Percentiles rank a stretch among this genome's conserved stretches.
Conservation (phyloP, 805 yeast species). For the Candida arabinofermentans region DNA sequence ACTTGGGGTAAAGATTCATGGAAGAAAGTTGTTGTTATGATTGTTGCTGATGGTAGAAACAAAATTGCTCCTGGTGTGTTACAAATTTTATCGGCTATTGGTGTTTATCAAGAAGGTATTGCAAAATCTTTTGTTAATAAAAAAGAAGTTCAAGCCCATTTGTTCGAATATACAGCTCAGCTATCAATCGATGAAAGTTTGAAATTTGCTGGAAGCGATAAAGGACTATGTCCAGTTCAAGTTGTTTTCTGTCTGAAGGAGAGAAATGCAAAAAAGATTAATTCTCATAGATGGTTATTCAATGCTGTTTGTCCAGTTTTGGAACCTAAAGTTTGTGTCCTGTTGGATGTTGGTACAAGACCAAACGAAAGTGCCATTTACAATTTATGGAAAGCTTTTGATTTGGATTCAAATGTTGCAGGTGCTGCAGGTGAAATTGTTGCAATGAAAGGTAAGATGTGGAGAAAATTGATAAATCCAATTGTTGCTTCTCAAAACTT, state of each 20-base stretch:
- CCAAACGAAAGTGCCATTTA: constrained; percentile 88
- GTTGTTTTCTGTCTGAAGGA: constrained; percentile 90
- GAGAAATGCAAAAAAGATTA: constrained; percentile 86
- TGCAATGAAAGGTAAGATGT: constrained; percentile 89
- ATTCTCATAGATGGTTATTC: constrained; percentile 97
- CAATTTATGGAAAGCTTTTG: constrained; percentile 97
- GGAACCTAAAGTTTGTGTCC: constrained; percentile 84
- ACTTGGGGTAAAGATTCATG: constrained; percentile 97
- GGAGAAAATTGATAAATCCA: constrained; percentile 80
- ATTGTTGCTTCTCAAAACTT: constrained; percentile 94
- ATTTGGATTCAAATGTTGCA: constrained; percentile 92
- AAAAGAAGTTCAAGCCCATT: constrained; percentile 86
- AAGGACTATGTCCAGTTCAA: constrained; percentile 92
- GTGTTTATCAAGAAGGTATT: constrained; percentile 95
- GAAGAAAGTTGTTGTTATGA: constrained; percentile 91
- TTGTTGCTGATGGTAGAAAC: constrained; percentile 92
- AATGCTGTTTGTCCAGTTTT: constrained; percentile 90
- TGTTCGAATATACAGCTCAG: constrained; percentile 95
- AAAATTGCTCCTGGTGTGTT: constrained; percentile 81
- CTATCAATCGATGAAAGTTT: constrained; percentile 85
- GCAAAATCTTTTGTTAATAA: constrained; percentile 93
- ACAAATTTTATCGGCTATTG: constrained; percentile 88
- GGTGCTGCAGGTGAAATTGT: constrained; percentile 99
- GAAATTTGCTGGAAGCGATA: constrained; percentile 86
- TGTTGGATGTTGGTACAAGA: constrained; percentile 96